phyloP scores from a whole-genome alignment of 805 yeast genomes.

The Starmerella bombi region DNA sequence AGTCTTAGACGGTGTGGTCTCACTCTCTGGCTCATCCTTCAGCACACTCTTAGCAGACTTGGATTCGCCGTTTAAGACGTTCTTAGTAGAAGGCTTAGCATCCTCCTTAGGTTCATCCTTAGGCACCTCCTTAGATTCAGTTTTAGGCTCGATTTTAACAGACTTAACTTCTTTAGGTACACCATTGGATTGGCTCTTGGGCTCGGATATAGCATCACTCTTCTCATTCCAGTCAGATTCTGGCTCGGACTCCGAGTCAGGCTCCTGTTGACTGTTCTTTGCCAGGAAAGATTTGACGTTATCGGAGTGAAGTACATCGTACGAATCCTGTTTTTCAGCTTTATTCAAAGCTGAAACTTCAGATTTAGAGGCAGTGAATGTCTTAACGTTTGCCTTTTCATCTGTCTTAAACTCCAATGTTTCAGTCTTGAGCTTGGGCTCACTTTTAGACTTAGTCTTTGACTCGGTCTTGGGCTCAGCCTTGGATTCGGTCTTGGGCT shows the following conservation, averaged over 20 bases:
- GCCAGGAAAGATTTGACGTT: conserved; percentile 37
- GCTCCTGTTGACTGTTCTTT: conserved; percentile 38
- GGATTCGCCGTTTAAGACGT: not conserved
- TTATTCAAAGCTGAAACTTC: conserved; percentile 25
- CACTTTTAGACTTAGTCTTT: conserved; percentile 9
- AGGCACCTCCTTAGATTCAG: conserved; percentile 8
- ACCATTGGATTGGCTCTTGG: conserved; percentile 14
- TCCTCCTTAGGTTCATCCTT: conserved; percentile 5
- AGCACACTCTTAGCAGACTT: too few species aligned
- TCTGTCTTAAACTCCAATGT: not conserved
- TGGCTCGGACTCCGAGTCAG: conserved; percentile 24
- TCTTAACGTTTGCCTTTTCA: not conserved
- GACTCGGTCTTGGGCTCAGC: conserved; percentile 21
- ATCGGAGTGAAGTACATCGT: conserved; percentile 36
- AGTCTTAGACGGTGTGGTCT: conserved; percentile 4
- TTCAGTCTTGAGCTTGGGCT: conserved; percentile 8
- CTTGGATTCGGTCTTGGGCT: conserved; percentile 17
- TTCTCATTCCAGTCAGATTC: conserved; percentile 25
- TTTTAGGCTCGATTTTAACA: conserved; percentile 1
- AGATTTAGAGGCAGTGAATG: conserved; percentile 1
- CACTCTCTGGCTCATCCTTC: conserved; percentile 1
- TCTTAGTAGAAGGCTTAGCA: not conserved
- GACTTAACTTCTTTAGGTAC: conserved; percentile 5
- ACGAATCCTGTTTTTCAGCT: conserved; percentile 34
- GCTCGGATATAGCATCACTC: conserved; percentile 23